Evolutionary conservation across 805 yeast genomes (phyloP), one percentile per base, ranked within the genome.

Genomic region (Ogataea glucozyma): DNA sequence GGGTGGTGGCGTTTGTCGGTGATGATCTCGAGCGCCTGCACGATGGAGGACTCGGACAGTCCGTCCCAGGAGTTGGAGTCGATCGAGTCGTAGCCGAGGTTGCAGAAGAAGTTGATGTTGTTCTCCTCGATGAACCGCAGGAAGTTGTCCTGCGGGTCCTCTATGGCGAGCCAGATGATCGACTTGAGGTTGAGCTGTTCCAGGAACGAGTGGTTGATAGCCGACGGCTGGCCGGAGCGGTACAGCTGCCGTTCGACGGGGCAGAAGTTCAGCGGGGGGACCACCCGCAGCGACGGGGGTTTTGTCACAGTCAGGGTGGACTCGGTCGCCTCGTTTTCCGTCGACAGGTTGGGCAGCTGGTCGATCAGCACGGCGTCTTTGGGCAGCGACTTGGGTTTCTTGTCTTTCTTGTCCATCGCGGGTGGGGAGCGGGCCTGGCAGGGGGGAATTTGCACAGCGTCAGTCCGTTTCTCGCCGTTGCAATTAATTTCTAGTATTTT

Each of bases 241-340:
- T 90, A 91, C 34, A 91, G 69, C 49, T 83, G 81, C 38, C 83
- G 75, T 59, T 93, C 98, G 11, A 93, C 98, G 1, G 98, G 97
- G 51, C 97, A 85, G 62, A 91, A 91, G 65, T 93, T 93, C 51
- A 90, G 67, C 0, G 99, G 99, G 3, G 99, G 99, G 3, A 93
- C 90, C 18, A 88, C 82, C 33, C 88, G 67, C 49, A 78, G 66
- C 29, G 71, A 61, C 6, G 93, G 91, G 0, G 87, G 79, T 23
- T 69, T 67, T n/a, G 70, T 61, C 14, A 75, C 60, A 6, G 59
- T 56, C 14, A 62, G 31, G 6, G 63, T 52, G 12, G 33, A 31
- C 12, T 34, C 44, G 7, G 54, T 40, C 5, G 33, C 10, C 24
- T 52, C 57, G 33, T 57, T 60, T 21, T 52, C 58, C 1, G 43